Evolutionary conservation across 2,329 filamentous ascomycete species (phyloP).

Genomic region (Xylaria sp.): DNA sequence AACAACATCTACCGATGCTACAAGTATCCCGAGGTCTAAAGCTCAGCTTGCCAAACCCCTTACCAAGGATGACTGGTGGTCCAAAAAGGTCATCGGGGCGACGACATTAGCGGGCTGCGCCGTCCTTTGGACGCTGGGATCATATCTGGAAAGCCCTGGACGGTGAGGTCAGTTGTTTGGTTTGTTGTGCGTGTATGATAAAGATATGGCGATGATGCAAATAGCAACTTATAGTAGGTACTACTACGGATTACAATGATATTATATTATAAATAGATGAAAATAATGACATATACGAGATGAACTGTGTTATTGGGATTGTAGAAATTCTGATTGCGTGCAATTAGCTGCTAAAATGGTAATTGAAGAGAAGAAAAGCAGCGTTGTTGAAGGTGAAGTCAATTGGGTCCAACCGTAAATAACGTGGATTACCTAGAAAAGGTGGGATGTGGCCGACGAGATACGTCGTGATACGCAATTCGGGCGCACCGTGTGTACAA

Average conservation of each 20-base stretch:
- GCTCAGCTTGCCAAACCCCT: slow-evolving; percentile 54
- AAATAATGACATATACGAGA: neutral
- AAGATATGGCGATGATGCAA: neutral
- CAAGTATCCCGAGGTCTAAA: slow-evolving; percentile 30
- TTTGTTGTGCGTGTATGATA: neutral
- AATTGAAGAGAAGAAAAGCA: neutral
- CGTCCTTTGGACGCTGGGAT: slow-evolving; percentile 53
- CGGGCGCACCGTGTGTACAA: too few species aligned
- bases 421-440: too few species aligned
- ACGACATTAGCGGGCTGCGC: slow-evolving; percentile 58
- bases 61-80: slow-evolving; percentile 62
- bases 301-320: neutral
- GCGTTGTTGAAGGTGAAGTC: too few species aligned
- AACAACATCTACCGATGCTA: slow-evolving; percentile 23
- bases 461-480: too few species aligned
- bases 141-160: slow-evolving; percentile 41
- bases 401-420: too few species aligned
- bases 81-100: slow-evolving; percentile 58
- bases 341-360: neutral
- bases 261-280: neutral
- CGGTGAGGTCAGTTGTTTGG: slow-evolving; percentile 4
- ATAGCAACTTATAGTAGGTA: neutral
- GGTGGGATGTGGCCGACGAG: too few species aligned
- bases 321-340: neutral
- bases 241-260: neutral